Conservation (phyloP, 306 rosid genomes). For the Cercis canadensis region DNA sequence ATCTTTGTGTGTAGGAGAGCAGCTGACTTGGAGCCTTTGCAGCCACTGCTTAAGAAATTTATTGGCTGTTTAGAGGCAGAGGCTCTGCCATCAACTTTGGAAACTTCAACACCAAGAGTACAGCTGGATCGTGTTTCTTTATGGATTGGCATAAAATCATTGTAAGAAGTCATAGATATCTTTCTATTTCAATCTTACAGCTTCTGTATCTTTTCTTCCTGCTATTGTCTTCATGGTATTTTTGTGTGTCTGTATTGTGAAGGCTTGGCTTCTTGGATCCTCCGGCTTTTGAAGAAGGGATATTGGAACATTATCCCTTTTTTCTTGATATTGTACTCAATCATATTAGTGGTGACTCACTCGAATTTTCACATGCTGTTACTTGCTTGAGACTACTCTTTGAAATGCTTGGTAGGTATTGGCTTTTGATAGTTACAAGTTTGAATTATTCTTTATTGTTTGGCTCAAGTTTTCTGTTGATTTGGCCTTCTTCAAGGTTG, state of each 20-base stretch:
- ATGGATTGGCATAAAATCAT: slow-evolving; percentile 92
- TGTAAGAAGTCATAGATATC: slow-evolving; percentile 67
- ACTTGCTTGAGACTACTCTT: slow-evolving; percentile 86
- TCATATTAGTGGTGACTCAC: slow-evolving; percentile 85
- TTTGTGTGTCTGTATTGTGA: slow-evolving; percentile 41
- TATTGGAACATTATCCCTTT: slow-evolving; percentile 89
- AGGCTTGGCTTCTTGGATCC: slow-evolving; percentile 97
- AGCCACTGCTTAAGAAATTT: slow-evolving; percentile 86
- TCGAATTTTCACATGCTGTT: slow-evolving; percentile 91
- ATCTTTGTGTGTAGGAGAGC: slow-evolving; percentile 62
- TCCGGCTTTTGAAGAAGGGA: slow-evolving; percentile 96
- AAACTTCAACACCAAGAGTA: slow-evolving; percentile 63
- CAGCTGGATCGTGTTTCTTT: slow-evolving; percentile 75
- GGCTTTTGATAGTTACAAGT: slow-evolving; percentile 29
- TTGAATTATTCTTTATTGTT: slow-evolving; percentile 22
- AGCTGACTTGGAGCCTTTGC: slow-evolving; percentile 86
- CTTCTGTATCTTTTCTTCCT: slow-evolving; percentile 2
- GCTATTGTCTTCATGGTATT: slow-evolving; percentile 35
- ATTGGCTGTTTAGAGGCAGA: slow-evolving; percentile 76
- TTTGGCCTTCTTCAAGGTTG: slow-evolving; percentile 69
- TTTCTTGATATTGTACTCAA: slow-evolving; percentile 92
- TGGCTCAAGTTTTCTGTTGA: slow-evolving; percentile 37
- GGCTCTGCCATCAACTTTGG: slow-evolving; percentile 61
- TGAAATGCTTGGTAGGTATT: slow-evolving; percentile 82
- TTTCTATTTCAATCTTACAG: slow-evolving; percentile 12